Percentiles rank a stretch among this genome's conserved stretches.
Evolutionary conservation across 768 basidiomycete species (phyloP).

Genomic region (Pleurotus salmoneostramineus): DNA sequence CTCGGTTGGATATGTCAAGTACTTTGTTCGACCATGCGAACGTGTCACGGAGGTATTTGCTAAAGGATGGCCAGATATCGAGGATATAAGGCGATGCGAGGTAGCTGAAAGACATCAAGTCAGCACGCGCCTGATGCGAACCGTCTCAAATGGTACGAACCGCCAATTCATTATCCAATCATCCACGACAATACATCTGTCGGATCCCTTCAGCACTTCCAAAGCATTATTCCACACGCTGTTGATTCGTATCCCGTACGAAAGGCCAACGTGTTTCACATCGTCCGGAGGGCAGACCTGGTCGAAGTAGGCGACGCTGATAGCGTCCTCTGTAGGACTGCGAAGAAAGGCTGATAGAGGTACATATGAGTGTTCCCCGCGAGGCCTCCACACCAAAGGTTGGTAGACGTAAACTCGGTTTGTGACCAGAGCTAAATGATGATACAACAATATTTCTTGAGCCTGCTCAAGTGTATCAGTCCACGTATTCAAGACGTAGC

Average conservation of each 20-base stretch:
- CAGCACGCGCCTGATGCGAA: not conserved
- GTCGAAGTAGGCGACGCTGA: conserved; percentile 32
- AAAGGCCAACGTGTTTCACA: conserved; percentile 28
- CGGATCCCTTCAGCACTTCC: conserved; percentile 23
- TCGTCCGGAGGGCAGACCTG: conserved; percentile 35
- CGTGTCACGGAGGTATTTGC: conserved; percentile 30
- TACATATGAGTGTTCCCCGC: conserved; percentile 33
- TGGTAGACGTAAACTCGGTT: conserved; percentile 41
- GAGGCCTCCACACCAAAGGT: conserved; percentile 40
- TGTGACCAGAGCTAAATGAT: conserved; percentile 37
- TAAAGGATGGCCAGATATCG: conserved; percentile 35
- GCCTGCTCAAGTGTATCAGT: conserved; percentile 21
- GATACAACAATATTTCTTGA: conserved; percentile 42
- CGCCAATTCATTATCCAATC: conserved; percentile 41
- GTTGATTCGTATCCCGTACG: conserved; percentile 13
- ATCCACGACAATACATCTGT: conserved; percentile 39
- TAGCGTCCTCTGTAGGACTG: conserved; percentile 32
- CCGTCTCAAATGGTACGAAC: conserved; percentile 19
- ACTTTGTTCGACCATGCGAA: conserved; percentile 40
- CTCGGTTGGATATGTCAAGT: conserved; percentile 27
- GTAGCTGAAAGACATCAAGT: conserved; percentile 21
- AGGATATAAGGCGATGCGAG: conserved; percentile 36
- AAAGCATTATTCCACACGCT: conserved; percentile 34
- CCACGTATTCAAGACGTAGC: not conserved
- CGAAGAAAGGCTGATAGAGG: conserved; percentile 40